Evolutionary conservation across 306 rosid genomes (phyloP).

Genomic region (Quercus cerris): DNA sequence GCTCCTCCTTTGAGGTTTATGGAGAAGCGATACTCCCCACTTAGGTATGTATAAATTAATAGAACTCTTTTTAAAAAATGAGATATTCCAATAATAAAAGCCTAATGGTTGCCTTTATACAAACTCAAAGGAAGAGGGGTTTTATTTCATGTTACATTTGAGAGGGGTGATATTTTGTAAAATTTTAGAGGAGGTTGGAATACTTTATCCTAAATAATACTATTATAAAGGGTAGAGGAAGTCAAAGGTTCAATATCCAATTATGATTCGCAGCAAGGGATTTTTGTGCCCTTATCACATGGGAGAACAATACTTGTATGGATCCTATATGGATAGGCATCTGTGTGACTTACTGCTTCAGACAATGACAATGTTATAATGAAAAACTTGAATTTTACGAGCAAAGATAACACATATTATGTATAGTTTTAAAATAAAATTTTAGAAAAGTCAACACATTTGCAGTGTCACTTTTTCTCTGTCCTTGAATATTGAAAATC

Average conservation of each 20-base stretch:
- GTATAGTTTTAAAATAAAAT: background rate
- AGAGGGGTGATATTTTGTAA: too few species aligned
- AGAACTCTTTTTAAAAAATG: too few species aligned
- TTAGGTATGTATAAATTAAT: too few species aligned
- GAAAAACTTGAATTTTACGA: slow-evolving; percentile 29
- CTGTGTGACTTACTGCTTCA: slow-evolving; percentile 15
- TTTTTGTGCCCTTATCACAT: slow-evolving; percentile 2
- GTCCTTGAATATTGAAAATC: slow-evolving; percentile 7
- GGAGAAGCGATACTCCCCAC: too few species aligned
- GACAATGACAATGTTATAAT: slow-evolving; percentile 23
- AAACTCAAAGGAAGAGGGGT: too few species aligned
- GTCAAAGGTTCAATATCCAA: background rate
- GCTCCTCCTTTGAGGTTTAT: too few species aligned
- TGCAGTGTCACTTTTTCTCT: slow-evolving; percentile 26
- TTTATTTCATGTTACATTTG: too few species aligned
- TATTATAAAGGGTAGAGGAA: background rate
- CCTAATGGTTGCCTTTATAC: too few species aligned
- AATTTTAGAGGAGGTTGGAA: too few species aligned
- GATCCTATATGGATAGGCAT: slow-evolving; percentile 18
- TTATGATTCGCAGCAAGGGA: background rate
- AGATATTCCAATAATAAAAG: too few species aligned
- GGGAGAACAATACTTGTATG: slow-evolving; percentile 17
- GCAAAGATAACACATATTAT: slow-evolving; percentile 10
- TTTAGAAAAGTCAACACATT: slow-evolving; percentile 31
- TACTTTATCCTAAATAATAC: background rate